phyloP scores from a whole-genome alignment of 306 rosid species.

The Crataegus laevigata region DNA sequence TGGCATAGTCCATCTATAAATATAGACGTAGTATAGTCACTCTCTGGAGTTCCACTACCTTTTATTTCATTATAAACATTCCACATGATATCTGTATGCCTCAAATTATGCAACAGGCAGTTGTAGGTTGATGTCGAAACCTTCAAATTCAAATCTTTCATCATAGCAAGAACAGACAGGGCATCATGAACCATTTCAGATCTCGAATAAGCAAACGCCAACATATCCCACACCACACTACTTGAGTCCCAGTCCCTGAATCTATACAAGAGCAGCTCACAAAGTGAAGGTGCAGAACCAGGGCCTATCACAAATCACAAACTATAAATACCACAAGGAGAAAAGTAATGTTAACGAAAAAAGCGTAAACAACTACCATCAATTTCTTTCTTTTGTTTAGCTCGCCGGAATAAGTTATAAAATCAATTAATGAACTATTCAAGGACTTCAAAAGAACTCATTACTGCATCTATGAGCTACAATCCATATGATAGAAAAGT shows the following conservation, averaged over 20 bases:
- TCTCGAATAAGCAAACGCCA: conserved; percentile 40
- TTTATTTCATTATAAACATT: conserved; percentile 32
- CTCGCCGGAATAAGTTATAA: background rate
- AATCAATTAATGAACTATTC: background rate
- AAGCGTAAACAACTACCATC: background rate
- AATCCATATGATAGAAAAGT: background rate
- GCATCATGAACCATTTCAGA: conserved; percentile 41
- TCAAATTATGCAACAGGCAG: conserved; percentile 38
- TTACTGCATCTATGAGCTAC: background rate
- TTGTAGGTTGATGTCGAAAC: conserved; percentile 39
- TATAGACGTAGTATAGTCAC: conserved; percentile 38
- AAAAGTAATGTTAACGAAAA: background rate
- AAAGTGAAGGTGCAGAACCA: conserved; percentile 32
- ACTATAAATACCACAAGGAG: conserved; percentile 10
- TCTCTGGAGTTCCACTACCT: conserved; percentile 25
- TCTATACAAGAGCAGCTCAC: conserved; percentile 34
- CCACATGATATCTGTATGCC: conserved; percentile 41
- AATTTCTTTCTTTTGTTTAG: background rate
- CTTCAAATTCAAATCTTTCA: conserved; percentile 41
- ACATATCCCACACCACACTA: conserved; percentile 40
- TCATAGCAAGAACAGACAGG: conserved; percentile 40
- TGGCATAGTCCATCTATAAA: conserved; percentile 40
- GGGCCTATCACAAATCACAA: conserved; percentile 33
- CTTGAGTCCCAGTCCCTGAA: conserved; percentile 34
- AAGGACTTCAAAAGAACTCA: background rate